Conservation (phyloP, 768 basidiomycete genomes). For the Lentinus brumalis region DNA sequence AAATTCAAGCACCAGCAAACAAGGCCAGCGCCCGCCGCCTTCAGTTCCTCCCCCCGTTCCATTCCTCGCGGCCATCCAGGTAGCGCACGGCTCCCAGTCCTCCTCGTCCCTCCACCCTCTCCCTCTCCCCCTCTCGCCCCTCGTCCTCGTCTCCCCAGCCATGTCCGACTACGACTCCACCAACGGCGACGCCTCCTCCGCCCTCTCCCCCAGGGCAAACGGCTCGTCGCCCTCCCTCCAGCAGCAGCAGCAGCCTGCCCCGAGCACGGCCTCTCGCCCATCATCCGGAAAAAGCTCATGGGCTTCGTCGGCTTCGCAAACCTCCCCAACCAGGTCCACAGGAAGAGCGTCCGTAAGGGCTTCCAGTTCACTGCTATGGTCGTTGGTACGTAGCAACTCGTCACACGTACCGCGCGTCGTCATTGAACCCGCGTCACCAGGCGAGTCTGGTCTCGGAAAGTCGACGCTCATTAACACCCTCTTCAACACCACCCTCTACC, state of each 20-base stretch:
- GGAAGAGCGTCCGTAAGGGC: conserved; percentile 96
- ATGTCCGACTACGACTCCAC: conserved; percentile 79
- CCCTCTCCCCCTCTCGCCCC: conserved; percentile 26
- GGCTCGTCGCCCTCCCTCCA: conserved; percentile 63
- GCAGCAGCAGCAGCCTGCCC: conserved; percentile 17
- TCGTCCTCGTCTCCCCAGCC: conserved; percentile 33
- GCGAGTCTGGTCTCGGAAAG: conserved; percentile 98
- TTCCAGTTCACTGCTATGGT: conserved; percentile 99
- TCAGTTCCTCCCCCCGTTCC: conserved; percentile 46
- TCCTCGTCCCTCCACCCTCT: conserved; percentile 11
- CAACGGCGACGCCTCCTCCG: conserved; percentile 53
- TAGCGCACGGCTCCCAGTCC: conserved; percentile 38
- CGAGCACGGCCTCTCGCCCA: conserved; percentile 35
- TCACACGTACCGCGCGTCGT: conserved; percentile 19
- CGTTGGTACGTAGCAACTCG: conserved; percentile 71
- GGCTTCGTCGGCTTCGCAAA: conserved; percentile 97
- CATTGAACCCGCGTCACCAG: conserved; percentile 41
- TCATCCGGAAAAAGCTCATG: conserved; percentile 88
- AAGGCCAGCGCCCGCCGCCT: conserved; percentile 32
- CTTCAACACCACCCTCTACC: conserved; percentile 96
- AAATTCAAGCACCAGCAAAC: conserved; percentile 36
- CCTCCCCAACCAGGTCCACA: conserved; percentile 98
- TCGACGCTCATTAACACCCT: conserved; percentile 98
- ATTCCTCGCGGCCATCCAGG: conserved; percentile 41
- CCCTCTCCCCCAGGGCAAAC: conserved; percentile 57